phyloP scores from a whole-genome alignment of 805 yeast genomes.

The Kuraishia floccosa region DNA sequence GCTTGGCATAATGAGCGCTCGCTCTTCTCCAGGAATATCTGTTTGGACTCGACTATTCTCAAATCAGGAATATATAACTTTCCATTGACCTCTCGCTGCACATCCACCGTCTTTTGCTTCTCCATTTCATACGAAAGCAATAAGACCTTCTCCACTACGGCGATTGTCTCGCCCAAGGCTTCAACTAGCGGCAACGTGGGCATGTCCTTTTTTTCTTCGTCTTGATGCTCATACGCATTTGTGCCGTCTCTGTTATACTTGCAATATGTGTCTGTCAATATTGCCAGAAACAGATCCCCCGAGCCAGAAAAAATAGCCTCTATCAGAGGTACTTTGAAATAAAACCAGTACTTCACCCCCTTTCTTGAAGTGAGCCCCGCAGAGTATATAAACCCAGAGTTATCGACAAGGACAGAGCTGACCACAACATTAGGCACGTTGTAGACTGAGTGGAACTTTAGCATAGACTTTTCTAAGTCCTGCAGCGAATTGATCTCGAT shows the following conservation, averaged over 20 bases:
- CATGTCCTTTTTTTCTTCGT: no score
- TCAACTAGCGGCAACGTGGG: conserved; percentile 10
- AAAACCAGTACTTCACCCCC: conserved; percentile 10
- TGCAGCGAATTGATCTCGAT: conserved; percentile 24
- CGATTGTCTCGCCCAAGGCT: conserved; percentile 27
- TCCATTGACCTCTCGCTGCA: conserved; percentile 7
- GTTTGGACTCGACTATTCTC: conserved; percentile 29
- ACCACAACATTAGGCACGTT: conserved; percentile 41
- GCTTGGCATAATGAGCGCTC: no score
- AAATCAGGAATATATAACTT: conserved; percentile 27
- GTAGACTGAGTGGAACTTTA: conserved; percentile 28
- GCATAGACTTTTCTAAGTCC: conserved; percentile 25
- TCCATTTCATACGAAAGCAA: conserved; percentile 22
- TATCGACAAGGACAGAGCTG: conserved; percentile 35
- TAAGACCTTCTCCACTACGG: conserved; percentile 29
- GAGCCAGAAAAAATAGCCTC: conserved; percentile 61
- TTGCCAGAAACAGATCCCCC: conserved; percentile 62
- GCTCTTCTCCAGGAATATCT: conserved; percentile 9
- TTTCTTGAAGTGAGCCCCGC: conserved; percentile 25
- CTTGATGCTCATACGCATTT: conserved; percentile 2
- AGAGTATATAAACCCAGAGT: conserved; percentile 18
- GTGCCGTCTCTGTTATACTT: conserved; percentile 9
- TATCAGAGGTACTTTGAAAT: conserved; percentile 33
- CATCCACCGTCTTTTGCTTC: conserved; percentile 1
- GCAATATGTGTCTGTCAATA: conserved; percentile 39